Percentiles rank a stretch among this genome's conserved stretches.
These are phyloP conservation scores for Myxozyma melibiosi DNA, from an alignment of 805 yeast species.

Conservation along the genomic window DNA sequence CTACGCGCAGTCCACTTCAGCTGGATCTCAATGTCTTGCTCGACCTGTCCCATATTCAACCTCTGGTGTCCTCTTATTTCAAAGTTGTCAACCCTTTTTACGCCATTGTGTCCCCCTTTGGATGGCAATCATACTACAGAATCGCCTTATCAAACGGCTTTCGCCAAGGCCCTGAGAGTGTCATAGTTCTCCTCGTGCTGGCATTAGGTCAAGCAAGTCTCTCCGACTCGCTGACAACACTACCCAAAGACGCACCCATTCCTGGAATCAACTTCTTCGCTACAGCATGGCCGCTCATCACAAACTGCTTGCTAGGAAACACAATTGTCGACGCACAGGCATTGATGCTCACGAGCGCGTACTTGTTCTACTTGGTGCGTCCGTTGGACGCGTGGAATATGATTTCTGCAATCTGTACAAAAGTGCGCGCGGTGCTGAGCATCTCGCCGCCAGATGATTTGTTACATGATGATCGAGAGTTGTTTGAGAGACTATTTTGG, in stretches of 20 bases:
- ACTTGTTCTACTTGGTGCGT: slow-evolving; percentile 18
- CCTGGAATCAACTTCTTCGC: slow-evolving; percentile 25
- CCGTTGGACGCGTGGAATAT: slow-evolving; percentile 27
- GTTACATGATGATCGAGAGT: slow-evolving; percentile 12
- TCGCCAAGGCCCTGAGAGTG: slow-evolving; percentile 22
- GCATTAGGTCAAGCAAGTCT: slow-evolving; percentile 23
- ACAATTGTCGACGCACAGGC: slow-evolving; percentile 23
- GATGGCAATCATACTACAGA: slow-evolving; percentile 20
- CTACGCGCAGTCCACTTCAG: slow-evolving; percentile 9
- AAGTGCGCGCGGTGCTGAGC: slow-evolving; percentile 6
- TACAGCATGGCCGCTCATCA: slow-evolving; percentile 19
- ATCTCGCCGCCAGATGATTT: slow-evolving; percentile 7
- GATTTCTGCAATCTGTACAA: slow-evolving; percentile 12
- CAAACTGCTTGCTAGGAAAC: slow-evolving; percentile 12
- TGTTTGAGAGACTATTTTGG: slow-evolving; percentile 23
- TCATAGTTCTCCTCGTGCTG: slow-evolving; percentile 22
- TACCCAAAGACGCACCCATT: neutral
- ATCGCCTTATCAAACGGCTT: slow-evolving; percentile 22
- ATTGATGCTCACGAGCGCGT: slow-evolving; percentile 17
- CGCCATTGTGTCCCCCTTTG: slow-evolving; percentile 24
- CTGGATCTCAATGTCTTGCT: slow-evolving; percentile 17
- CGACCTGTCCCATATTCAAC: slow-evolving; percentile 25
- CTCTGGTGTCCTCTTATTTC: slow-evolving; percentile 20
- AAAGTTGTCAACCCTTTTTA: slow-evolving; percentile 22
- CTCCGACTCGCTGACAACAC: neutral